A percentile compares a stretch with the other conserved stretches of the same genome.
Evolutionary conservation across 352 stramenopile genomes (phyloP).

Genomic region (Peronospora destructor): DNA sequence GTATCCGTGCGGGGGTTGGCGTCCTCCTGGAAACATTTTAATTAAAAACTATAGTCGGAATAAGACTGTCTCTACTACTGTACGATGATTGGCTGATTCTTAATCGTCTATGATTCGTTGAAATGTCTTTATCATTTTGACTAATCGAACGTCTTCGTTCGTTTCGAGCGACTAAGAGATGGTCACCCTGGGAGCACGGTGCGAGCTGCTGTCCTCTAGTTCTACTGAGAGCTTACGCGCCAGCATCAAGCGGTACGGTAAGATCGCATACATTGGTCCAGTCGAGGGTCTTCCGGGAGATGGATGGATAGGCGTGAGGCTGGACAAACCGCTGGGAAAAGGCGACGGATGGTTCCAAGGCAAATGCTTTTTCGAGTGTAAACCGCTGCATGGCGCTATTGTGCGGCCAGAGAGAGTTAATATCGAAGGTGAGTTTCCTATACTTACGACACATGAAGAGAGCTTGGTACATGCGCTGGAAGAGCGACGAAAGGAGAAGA

Average conservation of each 20-base stretch:
- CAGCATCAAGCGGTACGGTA: slow-evolving; percentile 58
- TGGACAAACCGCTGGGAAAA: slow-evolving; percentile 73
- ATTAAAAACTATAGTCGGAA: slow-evolving; percentile 2
- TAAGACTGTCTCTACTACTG: not conserved
- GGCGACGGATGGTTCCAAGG: slow-evolving; percentile 55
- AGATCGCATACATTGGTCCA: slow-evolving; percentile 56
- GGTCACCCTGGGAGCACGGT: slow-evolving; percentile 37
- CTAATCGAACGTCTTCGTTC: not conserved
- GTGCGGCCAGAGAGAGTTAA: slow-evolving; percentile 59
- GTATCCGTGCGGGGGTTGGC: not conserved
- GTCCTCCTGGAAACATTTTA: slow-evolving; percentile 26
- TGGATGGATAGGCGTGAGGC: slow-evolving; percentile 61
- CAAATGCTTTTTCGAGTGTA: slow-evolving; percentile 57
- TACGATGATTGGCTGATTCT: slow-evolving; percentile 9
- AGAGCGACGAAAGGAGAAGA: slow-evolving; percentile 38
- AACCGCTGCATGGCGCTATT: slow-evolving; percentile 55
- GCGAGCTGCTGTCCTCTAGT: slow-evolving; percentile 42
- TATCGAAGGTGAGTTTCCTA: slow-evolving; percentile 42
- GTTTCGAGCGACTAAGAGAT: not conserved
- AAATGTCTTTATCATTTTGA: not conserved
- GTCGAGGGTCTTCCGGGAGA: slow-evolving; percentile 46
- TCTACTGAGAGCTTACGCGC: slow-evolving; percentile 37
- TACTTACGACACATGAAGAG: slow-evolving; percentile 43
- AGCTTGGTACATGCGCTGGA: slow-evolving; percentile 46
- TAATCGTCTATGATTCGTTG: not conserved